phyloP scores from a whole-genome alignment of 208 protist genomes.

The Leishmania martiniquensis region DNA sequence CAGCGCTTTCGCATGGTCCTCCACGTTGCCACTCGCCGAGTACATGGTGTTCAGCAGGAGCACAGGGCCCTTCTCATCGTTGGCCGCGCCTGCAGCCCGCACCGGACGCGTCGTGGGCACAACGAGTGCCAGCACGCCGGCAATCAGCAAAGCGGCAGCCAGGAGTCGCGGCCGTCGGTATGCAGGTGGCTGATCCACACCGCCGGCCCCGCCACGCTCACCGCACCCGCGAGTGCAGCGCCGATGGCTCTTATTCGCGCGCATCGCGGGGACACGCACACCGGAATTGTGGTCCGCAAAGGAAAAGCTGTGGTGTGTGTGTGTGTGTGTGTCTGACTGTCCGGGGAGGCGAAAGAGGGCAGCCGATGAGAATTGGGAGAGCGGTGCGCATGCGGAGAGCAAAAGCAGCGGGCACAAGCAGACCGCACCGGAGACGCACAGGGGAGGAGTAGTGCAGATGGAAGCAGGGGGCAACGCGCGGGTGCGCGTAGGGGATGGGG shows the following conservation, averaged over 20 bases:
- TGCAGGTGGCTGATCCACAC: neutral
- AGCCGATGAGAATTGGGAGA: neutral
- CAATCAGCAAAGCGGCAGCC: neutral
- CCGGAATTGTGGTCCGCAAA: neutral
- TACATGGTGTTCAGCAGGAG: slow-evolving; percentile 31
- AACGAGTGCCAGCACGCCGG: neutral
- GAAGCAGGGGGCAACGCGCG: no score
- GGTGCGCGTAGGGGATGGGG: no score
- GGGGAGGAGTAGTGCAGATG: neutral
- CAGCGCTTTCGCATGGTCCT: slow-evolving; percentile 19
- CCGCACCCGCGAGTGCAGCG: neutral
- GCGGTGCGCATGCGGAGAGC: neutral
- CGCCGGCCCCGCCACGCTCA: neutral
- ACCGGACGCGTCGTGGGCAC: neutral
- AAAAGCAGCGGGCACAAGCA: neutral
- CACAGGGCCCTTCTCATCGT: neutral
- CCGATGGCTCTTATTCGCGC: neutral
- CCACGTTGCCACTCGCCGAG: neutral
- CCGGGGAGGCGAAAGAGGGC: neutral
- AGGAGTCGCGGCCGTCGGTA: neutral
- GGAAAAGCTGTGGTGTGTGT: neutral
- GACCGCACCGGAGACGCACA: neutral
- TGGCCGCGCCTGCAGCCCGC: neutral
- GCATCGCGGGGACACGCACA: neutral
- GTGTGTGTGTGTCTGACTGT: neutral